Base-by-base conservation (phyloP, 371 early-diverging fungal species). In the Mortierella sp. region DNA sequence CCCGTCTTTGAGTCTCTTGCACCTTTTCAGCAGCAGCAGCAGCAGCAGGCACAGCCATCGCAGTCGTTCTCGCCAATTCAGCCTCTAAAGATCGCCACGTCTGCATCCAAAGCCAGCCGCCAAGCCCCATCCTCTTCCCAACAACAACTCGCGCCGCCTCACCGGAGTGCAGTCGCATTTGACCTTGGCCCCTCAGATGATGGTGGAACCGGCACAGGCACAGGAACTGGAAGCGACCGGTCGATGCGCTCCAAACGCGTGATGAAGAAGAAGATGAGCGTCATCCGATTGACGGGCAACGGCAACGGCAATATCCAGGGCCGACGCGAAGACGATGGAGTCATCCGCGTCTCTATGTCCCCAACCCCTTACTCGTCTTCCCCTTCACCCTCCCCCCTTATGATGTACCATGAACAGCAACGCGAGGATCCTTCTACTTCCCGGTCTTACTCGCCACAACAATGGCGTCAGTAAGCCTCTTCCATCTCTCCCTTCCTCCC, bases 211-310 rank as follows among this genome's bases (percentile, higher is more conserved):
- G 70, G 71, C n/a, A 70, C 58, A 0, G 70, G 70, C 13, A 71
- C 71, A 0, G 71, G 71, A 24, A 71, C 71, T 0, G 71, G 71
- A 4, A 71, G 71, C 39, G 71, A 64, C 53, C 52, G 66, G 31
- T 73, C 66, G 16, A 63, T 19, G 26, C 71, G 73, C 0, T 43
- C 73, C 1, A 65, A 65, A 43, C 73, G 73, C 5, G 73, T 73
- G 29, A 73, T 73, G 73, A 73, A 73, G 73, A 64, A 73, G 19
- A 73, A 73, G 55, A 73, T 52, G 73, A 73, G 73, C 31, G 73
- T 73, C 34, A 73, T 73, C 45, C 50, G 66, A 11, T 48, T 73
- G 66, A 50, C 67, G 22, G 67, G 67, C 24, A 58, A 61, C 58
- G 73, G 73, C 6, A 53, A 29, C 29, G 53, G 53, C 5, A 47